Base-by-base conservation (phyloP, 1,284 basidiomycete genomes). In the Peniophora sp. region DNA sequence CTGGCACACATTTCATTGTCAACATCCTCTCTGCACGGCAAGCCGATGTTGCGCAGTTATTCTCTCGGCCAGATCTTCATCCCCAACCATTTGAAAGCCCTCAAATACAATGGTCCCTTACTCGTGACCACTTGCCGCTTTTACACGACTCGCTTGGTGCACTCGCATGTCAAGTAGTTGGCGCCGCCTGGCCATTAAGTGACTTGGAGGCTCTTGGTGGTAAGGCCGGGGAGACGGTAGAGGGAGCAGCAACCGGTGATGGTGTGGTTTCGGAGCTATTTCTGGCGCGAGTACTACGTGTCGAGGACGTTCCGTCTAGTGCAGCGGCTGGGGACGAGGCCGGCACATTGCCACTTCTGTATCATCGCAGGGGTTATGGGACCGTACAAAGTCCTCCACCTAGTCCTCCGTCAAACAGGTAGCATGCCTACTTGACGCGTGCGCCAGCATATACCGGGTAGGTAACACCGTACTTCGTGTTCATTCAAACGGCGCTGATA, bases 1-100 rank as follows among this genome's bases (percentile, higher is more conserved):
- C 53, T 14, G 47, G 61, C 23, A 51, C 75, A 0, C 79, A 84
- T 56, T 71, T 89, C 71, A 75, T 85, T 52, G 68, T 89, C 56
- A 89, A 87, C 64, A 63, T 89, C 44, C 77, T 89, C 51, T 79
- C 83, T 11, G 77, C 80, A 1, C 62, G 70, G 1, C 86, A 89
- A 63, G 68, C 74, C 0, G 61, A 69, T 43, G 59, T 75, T 27
- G 85, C 86, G 2, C 61, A 74, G 23, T 68, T 66, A 47, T 89
- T 89, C 62, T 81, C 86, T 1, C 66, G 81, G 38, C 74, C 82
- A 2, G 83, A 87, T 60, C 63, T 83, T 12, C 64, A 83, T 56
- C 76, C 81, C 0, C 66, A 69, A 11, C 85, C 85, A 8, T 85
- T 84, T 54, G 60, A 52, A 14, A 52, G 47, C 11, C 45, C 57